phyloP scores from a whole-genome alignment of 2,329 filamentous ascomycete species.

The Venturia carpophila region DNA sequence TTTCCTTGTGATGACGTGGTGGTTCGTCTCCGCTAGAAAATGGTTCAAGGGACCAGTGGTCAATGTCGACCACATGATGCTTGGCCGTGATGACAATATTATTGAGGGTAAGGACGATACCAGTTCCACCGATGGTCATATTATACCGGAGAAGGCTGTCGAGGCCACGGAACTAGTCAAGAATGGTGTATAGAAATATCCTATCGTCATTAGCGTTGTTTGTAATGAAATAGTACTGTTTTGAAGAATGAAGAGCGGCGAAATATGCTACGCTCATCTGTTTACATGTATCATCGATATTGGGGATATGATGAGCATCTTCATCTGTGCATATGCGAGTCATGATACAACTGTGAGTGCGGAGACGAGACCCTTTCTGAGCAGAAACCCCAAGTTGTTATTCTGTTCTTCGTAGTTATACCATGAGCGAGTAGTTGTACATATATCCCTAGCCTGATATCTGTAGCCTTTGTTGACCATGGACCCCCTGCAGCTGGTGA shows the following conservation, averaged over 20 bases:
- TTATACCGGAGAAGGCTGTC: neutral
- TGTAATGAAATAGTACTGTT: neutral
- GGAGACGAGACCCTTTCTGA: neutral
- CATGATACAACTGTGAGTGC: too few relatives aligned
- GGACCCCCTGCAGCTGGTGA: neutral
- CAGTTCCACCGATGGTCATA: conserved; percentile 12
- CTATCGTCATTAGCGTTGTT: neutral
- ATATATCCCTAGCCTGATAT: too few relatives aligned
- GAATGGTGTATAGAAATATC: neutral
- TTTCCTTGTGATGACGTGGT: conserved; percentile 53
- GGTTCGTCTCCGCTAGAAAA: conserved; percentile 53
- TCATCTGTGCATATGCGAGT: too few relatives aligned
- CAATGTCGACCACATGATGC: conserved; percentile 52
- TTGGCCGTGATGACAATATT: conserved; percentile 33
- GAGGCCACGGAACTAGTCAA: neutral
- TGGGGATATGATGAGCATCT: neutral
- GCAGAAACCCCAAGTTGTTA: neutral
- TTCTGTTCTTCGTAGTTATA: neutral
- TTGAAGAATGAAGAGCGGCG: too few relatives aligned
- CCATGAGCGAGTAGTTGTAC: neutral
- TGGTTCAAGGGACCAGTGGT: conserved; percentile 67
- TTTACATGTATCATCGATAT: neutral
- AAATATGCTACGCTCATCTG: neutral
- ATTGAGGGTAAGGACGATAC: conserved; percentile 29
- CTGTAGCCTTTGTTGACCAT: neutral